These are phyloP conservation scores for Mycena pura DNA, from an alignment of 768 basidiomycete species.

Conservation along the genomic window DNA sequence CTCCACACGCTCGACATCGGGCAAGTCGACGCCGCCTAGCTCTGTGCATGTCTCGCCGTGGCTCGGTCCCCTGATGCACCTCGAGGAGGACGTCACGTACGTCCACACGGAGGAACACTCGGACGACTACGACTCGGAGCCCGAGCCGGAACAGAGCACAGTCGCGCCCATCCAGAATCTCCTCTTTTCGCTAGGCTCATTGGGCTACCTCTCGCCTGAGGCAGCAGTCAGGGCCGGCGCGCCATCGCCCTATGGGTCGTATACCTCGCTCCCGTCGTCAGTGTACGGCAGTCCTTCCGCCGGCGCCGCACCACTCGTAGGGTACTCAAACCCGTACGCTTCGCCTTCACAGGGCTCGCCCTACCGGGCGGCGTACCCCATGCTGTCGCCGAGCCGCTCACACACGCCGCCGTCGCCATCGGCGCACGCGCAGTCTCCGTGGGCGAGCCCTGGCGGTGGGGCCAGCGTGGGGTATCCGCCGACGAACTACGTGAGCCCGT, in stretches of 20 bases:
- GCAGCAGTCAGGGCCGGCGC: slow-evolving; percentile 15
- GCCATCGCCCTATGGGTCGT: slow-evolving; percentile 18
- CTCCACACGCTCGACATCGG: too few species aligned
- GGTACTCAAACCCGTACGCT: slow-evolving; percentile 6
- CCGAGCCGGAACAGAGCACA: neutral
- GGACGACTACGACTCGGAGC: slow-evolving; percentile 4
- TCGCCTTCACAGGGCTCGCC: slow-evolving; percentile 9
- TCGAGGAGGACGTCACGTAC: slow-evolving; percentile 20
- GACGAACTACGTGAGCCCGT: neutral
- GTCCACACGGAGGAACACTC: slow-evolving; percentile 11
- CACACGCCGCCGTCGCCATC: slow-evolving; percentile 14
- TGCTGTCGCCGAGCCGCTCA: slow-evolving; percentile 11
- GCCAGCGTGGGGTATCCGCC: neutral
- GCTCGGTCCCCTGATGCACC: slow-evolving; percentile 11
- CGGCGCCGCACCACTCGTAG: neutral
- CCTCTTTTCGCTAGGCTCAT: slow-evolving; percentile 11
- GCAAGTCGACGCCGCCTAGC: neutral
- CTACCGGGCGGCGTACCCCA: slow-evolving; percentile 5
- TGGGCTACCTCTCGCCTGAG: slow-evolving; percentile 21
- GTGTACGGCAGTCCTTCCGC: slow-evolving; percentile 9
- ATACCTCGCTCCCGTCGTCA: slow-evolving; percentile 9
- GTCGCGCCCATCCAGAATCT: slow-evolving; percentile 7
- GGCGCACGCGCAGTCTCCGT: neutral
- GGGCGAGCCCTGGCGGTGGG: slow-evolving; percentile 3
- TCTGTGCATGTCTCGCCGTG: slow-evolving; percentile 14